Evolutionary conservation across 1,284 basidiomycete genomes (phyloP).

Genomic region (Stereum hirsutum): DNA sequence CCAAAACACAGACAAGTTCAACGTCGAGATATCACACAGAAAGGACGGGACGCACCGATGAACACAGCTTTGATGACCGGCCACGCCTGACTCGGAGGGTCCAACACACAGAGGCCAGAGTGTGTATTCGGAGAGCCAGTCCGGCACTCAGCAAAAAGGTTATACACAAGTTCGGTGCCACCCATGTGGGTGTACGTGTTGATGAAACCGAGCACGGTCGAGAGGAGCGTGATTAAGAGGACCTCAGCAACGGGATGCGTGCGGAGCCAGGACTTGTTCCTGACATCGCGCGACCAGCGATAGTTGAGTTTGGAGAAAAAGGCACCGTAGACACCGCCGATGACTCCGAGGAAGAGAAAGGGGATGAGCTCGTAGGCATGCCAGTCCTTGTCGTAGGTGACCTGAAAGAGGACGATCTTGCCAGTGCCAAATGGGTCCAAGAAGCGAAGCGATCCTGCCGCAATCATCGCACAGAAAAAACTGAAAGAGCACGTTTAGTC

Average conservation of each 20-base stretch:
- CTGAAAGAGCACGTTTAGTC: conserved; percentile 30
- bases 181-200: conserved; percentile 92
- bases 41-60: too few relatives aligned
- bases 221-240: conserved; percentile 67
- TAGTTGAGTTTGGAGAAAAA: conserved; percentile 91
- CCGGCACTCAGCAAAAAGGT: conserved; percentile 83
- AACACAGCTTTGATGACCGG: conserved; percentile 62
- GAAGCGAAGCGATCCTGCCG: conserved; percentile 80
- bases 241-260: conserved; percentile 83
- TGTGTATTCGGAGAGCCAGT: conserved; percentile 44
- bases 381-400: conserved; percentile 87
- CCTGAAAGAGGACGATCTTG: conserved; percentile 81
- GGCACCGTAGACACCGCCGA: conserved; percentile 92
- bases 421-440: conserved; percentile 90
- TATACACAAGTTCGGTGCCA: conserved; percentile 90
- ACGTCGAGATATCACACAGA: too few relatives aligned
- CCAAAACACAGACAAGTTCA: too few relatives aligned
- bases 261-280: conserved; percentile 75
- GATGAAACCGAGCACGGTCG: conserved; percentile 73
- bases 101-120: conserved; percentile 63
- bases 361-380: conserved; percentile 78
- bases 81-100: conserved; percentile 58
- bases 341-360: conserved; percentile 80
- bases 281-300: conserved; percentile 78
- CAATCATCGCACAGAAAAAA: conserved; percentile 94